These are phyloP conservation scores for Phyllosticta citrichinensis DNA, from an alignment of 2,329 filamentous ascomycete genomes.

Conservation along the genomic window DNA sequence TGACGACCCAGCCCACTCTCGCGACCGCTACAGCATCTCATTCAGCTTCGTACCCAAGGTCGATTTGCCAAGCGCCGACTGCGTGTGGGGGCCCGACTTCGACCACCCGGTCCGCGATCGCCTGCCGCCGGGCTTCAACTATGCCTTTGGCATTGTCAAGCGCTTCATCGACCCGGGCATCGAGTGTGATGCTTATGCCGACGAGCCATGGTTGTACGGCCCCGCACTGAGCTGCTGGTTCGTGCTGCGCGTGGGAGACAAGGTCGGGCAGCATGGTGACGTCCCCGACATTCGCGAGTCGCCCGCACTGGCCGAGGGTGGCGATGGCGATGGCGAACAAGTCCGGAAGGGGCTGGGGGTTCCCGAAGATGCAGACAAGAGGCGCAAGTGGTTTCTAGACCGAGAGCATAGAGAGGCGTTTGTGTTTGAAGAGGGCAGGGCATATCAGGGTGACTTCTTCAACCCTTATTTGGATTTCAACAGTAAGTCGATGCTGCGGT, in stretches of 20 bases:
- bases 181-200: constrained; percentile 26
- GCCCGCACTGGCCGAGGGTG: constrained; percentile 30
- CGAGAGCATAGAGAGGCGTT: constrained; percentile 18
- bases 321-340: constrained; percentile 26
- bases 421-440: constrained; percentile 33
- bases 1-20: constrained; percentile 20
- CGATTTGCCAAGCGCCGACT: constrained; percentile 20
- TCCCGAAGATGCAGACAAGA: constrained; percentile 31
- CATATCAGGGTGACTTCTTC: constrained; percentile 39
- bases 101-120: constrained; percentile 26
- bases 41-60: constrained; percentile 28
- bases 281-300: neutral
- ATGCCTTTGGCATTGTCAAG: constrained; percentile 28
- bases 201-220: constrained; percentile 28
- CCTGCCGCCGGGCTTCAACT: constrained; percentile 26
- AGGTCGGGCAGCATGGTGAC: neutral
- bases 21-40: constrained; percentile 26
- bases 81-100: constrained; percentile 28
- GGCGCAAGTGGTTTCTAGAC: constrained; percentile 34
- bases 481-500: constrained; percentile 14
- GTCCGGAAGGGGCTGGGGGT: constrained; percentile 23
- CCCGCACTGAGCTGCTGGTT: constrained; percentile 27
- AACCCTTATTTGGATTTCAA: constrained; percentile 40
- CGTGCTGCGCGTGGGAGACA: constrained; percentile 23
- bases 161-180: constrained; percentile 26